Evolutionary conservation across 192 early-diverging fungal genomes (phyloP), one percentile per base, ranked within the genome.

Genomic region (Geranomyces variabilis): DNA sequence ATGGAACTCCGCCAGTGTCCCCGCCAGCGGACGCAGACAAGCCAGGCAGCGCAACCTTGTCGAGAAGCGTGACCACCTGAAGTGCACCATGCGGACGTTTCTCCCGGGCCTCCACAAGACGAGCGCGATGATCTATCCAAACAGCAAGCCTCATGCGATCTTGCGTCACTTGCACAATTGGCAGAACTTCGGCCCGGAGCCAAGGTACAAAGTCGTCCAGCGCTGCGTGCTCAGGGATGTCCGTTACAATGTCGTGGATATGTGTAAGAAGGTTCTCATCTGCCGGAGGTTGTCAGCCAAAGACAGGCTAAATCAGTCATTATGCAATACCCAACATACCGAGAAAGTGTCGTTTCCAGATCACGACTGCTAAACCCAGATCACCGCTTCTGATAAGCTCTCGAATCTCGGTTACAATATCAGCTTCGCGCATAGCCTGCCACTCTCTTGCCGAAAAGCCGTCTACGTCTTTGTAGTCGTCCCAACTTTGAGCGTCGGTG

Each of bases 271-370:
- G 51, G 7, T 73, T 71, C 30, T 63, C 66, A 26, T 80, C 82
- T 36, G 47, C 26, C 33, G 36, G 36, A 41, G 36, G 3, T 41
- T 10, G 36, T 41, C 17, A 60, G 46, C 15, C 36, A n/a, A n/a
- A n/a, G n/a, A n/a, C n/a, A n/a, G n/a, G n/a, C n/a, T n/a, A n/a
- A n/a, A n/a, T n/a, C 1, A 28, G 26, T 22, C 19, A 67, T 22
- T 59, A n/a, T n/a, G n/a, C n/a, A n/a, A n/a, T n/a, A n/a, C 15
- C 33, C 36, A 14, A 55, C 67, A 29, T 47, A 81, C 79, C 79
- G 22, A 46, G 31, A 45, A 45, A 73, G 56, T 90, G 89, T 7
- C 89, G 67, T 29, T 83, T 68, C 89, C 89, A 90, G 1, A 90
- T 26, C 3, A 73, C 70, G 10, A 81, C 41, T 17, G 75, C 77